Conservation (phyloP, 2,329 filamentous ascomycete species). For the Helicocarpus griseus region DNA sequence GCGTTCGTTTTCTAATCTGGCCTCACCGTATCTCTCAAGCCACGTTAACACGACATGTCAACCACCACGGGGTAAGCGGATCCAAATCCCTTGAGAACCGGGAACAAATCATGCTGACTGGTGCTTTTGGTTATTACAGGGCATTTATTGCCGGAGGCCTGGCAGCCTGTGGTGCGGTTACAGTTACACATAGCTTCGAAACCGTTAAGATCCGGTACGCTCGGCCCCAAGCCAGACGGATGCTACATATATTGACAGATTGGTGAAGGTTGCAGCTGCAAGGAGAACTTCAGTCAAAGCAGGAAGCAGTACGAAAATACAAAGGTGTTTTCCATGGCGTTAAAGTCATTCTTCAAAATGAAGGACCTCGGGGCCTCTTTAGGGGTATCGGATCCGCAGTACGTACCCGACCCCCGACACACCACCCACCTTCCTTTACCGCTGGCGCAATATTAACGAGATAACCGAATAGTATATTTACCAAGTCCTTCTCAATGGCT, state of each 20-base stretch:
- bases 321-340: constrained; percentile 86
- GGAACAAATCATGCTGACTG: constrained; percentile 7
- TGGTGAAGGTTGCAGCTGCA: constrained; percentile 74
- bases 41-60: constrained; percentile 35
- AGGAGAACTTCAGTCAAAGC: constrained; percentile 83
- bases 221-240: not conserved
- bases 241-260: constrained; percentile 5
- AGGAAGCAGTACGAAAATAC: constrained; percentile 79
- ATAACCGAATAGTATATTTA: constrained; percentile 67
- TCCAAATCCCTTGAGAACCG: not conserved
- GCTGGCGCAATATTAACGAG: not conserved
- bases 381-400: constrained; percentile 79
- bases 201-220: constrained; percentile 92
- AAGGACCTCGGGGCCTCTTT: constrained; percentile 76
- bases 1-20: not conserved
- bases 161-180: constrained; percentile 93
- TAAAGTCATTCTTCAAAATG: constrained; percentile 79
- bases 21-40: not conserved
- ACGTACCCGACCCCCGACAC: constrained; percentile 16
- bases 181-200: constrained; percentile 95
- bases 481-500: constrained; percentile 92
- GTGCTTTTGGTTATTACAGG: constrained; percentile 31
- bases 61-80: constrained; percentile 42
- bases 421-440: too few species aligned
- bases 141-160: constrained; percentile 94